A percentile compares a stretch with the other conserved stretches of the same genome.
These are phyloP conservation scores for Neopestalotiopsis clavispora DNA, from an alignment of 2,329 filamentous ascomycete genomes.

Conservation along the genomic window DNA sequence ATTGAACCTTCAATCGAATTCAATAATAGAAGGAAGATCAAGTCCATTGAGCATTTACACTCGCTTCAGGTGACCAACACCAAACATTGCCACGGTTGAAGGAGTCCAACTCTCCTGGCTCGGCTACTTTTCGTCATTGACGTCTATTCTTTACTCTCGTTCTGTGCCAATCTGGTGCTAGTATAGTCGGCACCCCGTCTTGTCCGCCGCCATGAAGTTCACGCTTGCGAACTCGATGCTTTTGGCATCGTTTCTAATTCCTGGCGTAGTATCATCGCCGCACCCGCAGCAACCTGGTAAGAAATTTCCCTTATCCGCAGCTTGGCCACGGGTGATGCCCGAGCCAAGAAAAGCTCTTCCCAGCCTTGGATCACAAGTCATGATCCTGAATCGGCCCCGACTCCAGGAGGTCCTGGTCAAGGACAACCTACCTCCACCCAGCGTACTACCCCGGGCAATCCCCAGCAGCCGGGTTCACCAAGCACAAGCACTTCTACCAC, in stretches of 20 bases:
- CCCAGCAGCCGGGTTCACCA: neutral
- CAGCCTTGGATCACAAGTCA: neutral
- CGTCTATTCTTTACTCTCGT: neutral
- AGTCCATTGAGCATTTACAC: neutral
- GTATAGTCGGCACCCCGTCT: neutral
- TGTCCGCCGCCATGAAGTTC: neutral
- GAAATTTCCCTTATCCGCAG: neutral
- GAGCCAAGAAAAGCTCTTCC: neutral
- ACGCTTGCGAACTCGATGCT: constrained; percentile 1
- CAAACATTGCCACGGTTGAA: neutral
- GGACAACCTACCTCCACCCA: neutral
- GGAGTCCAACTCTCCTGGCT: constrained; percentile 5
- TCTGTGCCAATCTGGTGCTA: neutral
- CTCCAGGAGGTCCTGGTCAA: neutral
- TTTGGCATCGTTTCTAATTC: neutral
- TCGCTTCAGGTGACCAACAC: constrained; percentile 1
- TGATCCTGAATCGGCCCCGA: neutral
- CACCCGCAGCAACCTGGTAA: constrained; percentile 7
- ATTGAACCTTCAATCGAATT: neutral
- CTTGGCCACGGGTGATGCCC: neutral
- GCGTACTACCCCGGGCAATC: neutral
- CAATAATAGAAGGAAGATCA: neutral
- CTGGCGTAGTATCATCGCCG: constrained; percentile 1
- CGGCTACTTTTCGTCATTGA: neutral
- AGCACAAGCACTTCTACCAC: neutral